Percentiles rank a stretch among this genome's conserved stretches.
Evolutionary conservation across 768 basidiomycete genomes (phyloP).

Genomic region (Lentinula boryana): DNA sequence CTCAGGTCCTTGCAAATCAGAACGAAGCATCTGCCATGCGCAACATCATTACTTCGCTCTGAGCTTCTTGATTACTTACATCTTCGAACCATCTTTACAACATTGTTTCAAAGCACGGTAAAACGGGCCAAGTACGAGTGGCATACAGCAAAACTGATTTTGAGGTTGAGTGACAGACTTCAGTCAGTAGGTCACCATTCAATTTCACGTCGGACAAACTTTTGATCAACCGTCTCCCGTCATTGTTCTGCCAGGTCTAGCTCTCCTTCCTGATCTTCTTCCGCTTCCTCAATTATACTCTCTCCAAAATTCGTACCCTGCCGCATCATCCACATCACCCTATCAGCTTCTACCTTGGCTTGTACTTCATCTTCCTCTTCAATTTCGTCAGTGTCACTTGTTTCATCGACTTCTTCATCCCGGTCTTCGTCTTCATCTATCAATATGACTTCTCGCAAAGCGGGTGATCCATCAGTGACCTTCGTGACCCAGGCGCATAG

Average conservation of each 20-base stretch:
- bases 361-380: neutral
- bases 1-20: too few relatives aligned
- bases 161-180: too few relatives aligned
- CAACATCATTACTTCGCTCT: too few relatives aligned
- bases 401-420: neutral
- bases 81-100: too few relatives aligned
- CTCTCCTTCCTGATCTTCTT: neutral
- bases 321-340: neutral
- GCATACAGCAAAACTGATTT: too few relatives aligned
- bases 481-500: neutral
- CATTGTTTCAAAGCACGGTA: too few relatives aligned
- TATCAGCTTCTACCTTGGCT: neutral
- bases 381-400: neutral
- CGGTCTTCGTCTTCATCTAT: neutral
- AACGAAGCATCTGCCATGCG: too few relatives aligned
- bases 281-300: neutral
- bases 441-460: neutral
- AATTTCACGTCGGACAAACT: neutral
- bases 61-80: too few relatives aligned
- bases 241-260: neutral
- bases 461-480: neutral
- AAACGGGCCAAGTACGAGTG: too few relatives aligned
- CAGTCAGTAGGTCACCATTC: too few relatives aligned
- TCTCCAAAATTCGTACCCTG: neutral
- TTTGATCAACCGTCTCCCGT: neutral